Conservation (phyloP, 495 filamentous ascomycete genomes). For the Penicillium angulare region DNA sequence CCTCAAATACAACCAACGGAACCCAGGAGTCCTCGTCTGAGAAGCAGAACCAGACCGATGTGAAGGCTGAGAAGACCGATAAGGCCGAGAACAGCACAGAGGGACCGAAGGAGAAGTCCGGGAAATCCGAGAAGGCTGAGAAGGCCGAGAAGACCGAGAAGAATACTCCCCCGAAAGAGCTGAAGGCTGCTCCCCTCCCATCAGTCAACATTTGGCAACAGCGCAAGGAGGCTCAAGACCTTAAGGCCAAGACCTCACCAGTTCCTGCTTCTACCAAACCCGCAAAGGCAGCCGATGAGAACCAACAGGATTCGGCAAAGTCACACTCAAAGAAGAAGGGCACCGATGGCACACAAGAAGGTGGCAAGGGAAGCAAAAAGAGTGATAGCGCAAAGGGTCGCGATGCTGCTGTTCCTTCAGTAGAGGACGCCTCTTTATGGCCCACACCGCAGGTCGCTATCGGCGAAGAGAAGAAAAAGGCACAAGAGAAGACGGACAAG, state of each 20-base stretch:
- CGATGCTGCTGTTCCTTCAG: conserved; percentile 53
- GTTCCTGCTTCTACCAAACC: conserved; percentile 27
- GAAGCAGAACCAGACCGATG: conserved; percentile 61
- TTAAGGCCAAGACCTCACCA: conserved; percentile 57
- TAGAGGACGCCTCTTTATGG: conserved; percentile 77
- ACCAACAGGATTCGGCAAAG: conserved; percentile 42
- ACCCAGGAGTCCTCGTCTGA: conserved; percentile 65
- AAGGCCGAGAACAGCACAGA: conserved; percentile 27
- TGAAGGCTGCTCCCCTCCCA: conserved; percentile 80
- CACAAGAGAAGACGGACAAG: conserved; percentile 63
- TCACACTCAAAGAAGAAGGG: conserved; percentile 48
- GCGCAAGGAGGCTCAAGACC: conserved; percentile 66
- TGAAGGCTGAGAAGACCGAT: conserved; percentile 28
- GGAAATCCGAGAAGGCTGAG: conserved; percentile 35
- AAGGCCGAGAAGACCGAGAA: conserved; percentile 46
- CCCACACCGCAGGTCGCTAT: conserved; percentile 83
- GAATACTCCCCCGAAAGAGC: conserved; percentile 55
- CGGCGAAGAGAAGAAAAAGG: conserved; percentile 70
- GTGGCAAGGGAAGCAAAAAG: conserved; percentile 43
- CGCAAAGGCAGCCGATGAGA: conserved; percentile 38
- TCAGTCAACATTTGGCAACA: conserved; percentile 83
- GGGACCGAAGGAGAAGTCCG: conserved; percentile 38
- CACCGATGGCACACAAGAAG: conserved; percentile 26
- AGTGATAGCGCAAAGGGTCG: conserved; percentile 37
- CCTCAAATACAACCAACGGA: conserved; percentile 63